Base-by-base conservation (phyloP, 495 filamentous ascomycete genomes). In the Xylaria telfairii region DNA sequence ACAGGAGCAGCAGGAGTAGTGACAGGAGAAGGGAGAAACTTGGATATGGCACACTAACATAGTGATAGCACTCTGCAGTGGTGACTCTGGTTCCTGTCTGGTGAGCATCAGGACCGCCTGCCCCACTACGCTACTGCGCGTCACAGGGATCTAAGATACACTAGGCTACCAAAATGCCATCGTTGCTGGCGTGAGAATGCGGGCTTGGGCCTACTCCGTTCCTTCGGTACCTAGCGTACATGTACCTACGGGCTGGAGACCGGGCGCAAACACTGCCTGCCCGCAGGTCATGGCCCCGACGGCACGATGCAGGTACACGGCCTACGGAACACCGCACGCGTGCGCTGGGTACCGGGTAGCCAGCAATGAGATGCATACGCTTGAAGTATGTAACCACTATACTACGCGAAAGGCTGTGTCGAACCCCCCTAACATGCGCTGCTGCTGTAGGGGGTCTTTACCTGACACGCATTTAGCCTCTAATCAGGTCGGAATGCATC, bases 41-140 rank as follows among this genome's bases (percentile, higher is more conserved):
- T 24, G 41, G 41, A 46, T 30, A 47, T 47, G 41, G 61, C 61
- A 47, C 46, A 24, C 32, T 41, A 64, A 41, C n/a, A 12, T 32
- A 32, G 56, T 21, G n/a, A 37, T 19, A 59, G 6, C 21, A 10
- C 12, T 37, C 56, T 37, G 30, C 56, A 59, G 56, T 59, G 37
- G 59, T 62, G 59, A 62, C 34, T 41, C n/a, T 41, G n/a, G n/a
- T n/a, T n/a, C n/a, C n/a, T n/a, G n/a, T n/a, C n/a, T n/a, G 30
- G 21, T 21, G 46, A 70, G 68, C 37, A 47, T 34, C 68, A 70
- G 68, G 60, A 70, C 68, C 68, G 61, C 15, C 51, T 37, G 57
- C 68, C 68, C 68, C 68, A 70, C 68, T 24, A 9, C 68, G 47
- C 60, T 70, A 70, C 68, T 60, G 67, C 37, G 61, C 49, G 68